Percentiles rank a stretch among this genome's conserved stretches.
Conservation (phyloP, 129 eudicot genomes). For the Chrysanthemum lavandulifolium region DNA sequence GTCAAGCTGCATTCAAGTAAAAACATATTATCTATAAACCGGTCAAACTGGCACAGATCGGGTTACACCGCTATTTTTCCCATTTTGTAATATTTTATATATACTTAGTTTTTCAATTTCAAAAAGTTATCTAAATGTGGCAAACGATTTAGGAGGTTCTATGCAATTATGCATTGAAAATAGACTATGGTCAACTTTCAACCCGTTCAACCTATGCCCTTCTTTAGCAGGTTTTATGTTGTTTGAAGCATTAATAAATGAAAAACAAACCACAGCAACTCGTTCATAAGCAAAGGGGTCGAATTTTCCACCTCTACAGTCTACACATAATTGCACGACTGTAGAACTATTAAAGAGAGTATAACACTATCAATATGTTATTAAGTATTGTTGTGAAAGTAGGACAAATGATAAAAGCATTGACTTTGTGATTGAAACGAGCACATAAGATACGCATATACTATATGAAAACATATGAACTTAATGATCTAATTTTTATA, state of each 20-base stretch:
- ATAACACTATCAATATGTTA: too few relatives aligned
- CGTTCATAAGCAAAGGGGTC: neutral
- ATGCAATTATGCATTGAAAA: neutral
- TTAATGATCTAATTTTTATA: neutral
- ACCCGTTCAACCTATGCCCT: neutral
- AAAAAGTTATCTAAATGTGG: neutral
- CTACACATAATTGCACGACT: too few relatives aligned
- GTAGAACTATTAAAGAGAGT: too few relatives aligned
- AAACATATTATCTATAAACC: too few relatives aligned
- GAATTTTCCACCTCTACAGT: too few relatives aligned
- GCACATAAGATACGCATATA: neutral
- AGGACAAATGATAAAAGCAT: constrained; percentile 5
- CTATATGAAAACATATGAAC: constrained; percentile 3
- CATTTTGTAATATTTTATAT: too few relatives aligned
- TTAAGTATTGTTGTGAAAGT: neutral
- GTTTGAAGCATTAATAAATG: neutral
- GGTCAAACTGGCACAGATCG: too few relatives aligned
- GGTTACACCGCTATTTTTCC: too few relatives aligned
- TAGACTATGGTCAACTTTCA: neutral
- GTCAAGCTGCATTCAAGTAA: neutral
- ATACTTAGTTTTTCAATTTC: neutral
- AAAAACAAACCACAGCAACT: neutral
- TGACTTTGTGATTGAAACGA: neutral
- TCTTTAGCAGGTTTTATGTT: neutral
- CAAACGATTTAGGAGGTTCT: neutral